Percentiles rank a stretch among this genome's conserved stretches.
Conservation (phyloP, 306 rosid species). For the Datisca glomerata region DNA sequence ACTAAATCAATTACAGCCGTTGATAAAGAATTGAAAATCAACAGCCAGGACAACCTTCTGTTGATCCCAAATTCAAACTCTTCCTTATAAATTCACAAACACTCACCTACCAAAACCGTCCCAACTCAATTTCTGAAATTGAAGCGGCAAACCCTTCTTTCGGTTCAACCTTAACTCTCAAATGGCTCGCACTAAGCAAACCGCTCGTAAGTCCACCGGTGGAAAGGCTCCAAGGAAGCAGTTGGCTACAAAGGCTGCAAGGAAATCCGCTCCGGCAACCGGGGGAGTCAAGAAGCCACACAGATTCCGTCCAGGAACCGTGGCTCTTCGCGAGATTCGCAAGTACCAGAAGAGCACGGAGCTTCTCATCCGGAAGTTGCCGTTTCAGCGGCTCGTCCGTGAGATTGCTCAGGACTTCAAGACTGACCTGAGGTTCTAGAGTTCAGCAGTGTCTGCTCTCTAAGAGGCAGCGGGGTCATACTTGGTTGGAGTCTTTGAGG, state of each 20-base stretch:
- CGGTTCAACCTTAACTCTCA: not conserved
- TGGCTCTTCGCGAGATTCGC: constrained; percentile 19
- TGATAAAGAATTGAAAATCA: too few species aligned
- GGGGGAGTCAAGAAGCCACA: constrained; percentile 31
- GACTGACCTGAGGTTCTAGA: constrained; percentile 23
- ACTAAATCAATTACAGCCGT: too few species aligned
- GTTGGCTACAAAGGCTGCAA: constrained; percentile 23
- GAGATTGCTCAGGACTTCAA: constrained; percentile 25
- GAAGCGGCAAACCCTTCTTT: too few species aligned
- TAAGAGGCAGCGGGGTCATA: constrained; percentile 23
- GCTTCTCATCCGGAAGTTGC: constrained; percentile 22
- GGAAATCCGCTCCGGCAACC: constrained; percentile 26
- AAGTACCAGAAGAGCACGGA: constrained; percentile 27
- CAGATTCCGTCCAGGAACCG: constrained; percentile 22
- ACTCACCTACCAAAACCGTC: too few species aligned
- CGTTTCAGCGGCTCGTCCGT: constrained; percentile 18
- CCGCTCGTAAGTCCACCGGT: constrained; percentile 23
- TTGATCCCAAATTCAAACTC: too few species aligned
- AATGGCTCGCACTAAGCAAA: constrained; percentile 28
- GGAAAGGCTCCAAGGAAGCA: constrained; percentile 25
- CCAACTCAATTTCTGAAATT: not conserved
- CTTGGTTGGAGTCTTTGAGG: constrained; percentile 19
- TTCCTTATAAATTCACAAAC: too few species aligned
- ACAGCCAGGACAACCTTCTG: too few species aligned
- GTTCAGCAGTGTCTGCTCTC: constrained; percentile 21